A percentile compares a stretch with the other conserved stretches of the same genome.
phyloP scores from a whole-genome alignment of 768 basidiomycete species.

The Russula griseocarnosa region DNA sequence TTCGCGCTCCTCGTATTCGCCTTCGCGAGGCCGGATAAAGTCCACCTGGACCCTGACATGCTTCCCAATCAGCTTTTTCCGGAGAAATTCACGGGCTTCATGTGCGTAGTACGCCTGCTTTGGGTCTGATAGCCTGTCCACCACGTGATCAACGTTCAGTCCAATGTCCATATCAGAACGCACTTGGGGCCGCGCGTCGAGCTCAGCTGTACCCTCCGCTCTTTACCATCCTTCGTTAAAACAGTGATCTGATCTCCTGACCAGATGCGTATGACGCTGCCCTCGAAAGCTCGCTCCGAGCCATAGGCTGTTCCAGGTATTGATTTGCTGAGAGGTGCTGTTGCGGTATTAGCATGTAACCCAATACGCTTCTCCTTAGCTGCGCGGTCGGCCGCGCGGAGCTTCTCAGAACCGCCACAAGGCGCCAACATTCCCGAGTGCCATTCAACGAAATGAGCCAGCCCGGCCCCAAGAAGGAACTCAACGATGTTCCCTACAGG shows the following conservation, averaged over 20 bases:
- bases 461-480: constrained; percentile 74
- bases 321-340: constrained; percentile 48
- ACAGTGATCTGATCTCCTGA: constrained; percentile 88
- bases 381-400: constrained; percentile 75
- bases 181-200: constrained; percentile 85
- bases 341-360: constrained; percentile 60
- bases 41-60: constrained; percentile 79
- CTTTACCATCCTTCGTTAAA: constrained; percentile 69
- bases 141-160: neutral
- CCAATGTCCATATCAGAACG: constrained; percentile 22
- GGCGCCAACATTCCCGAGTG: constrained; percentile 92
- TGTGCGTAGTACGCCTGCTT: constrained; percentile 84
- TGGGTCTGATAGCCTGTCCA: constrained; percentile 68
- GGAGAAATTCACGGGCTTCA: constrained; percentile 89
- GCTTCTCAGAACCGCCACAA: constrained; percentile 79
- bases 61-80: constrained; percentile 91
- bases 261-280: constrained; percentile 82
- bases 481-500: constrained; percentile 95
- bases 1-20: constrained; percentile 91
- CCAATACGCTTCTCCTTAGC: constrained; percentile 73
- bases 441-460: constrained; percentile 94
- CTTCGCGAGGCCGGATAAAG: constrained; percentile 86
- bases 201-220: constrained; percentile 81
- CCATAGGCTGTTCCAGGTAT: constrained; percentile 40
- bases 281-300: constrained; percentile 62